Conservation (phyloP, 2,329 filamentous ascomycete genomes). For the Elsinoe batatas region DNA sequence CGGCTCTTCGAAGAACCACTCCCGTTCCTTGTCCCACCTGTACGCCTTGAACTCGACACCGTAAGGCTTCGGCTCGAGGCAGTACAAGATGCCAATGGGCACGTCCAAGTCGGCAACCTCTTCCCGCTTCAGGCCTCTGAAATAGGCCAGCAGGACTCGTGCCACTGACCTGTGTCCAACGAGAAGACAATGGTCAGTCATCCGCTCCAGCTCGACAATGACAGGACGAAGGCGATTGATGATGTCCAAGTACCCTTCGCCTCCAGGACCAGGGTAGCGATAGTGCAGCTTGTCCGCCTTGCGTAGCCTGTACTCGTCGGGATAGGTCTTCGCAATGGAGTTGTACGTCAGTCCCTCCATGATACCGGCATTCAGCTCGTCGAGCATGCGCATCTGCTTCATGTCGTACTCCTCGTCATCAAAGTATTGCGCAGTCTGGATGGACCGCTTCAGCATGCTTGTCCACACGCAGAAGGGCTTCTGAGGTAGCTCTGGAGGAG, state of each 20-base stretch:
- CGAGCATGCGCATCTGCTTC: conserved; percentile 96
- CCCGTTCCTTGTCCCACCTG: conserved; percentile 66
- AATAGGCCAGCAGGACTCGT: conserved; percentile 88
- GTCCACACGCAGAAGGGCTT: conserved; percentile 86
- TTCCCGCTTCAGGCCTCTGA: conserved; percentile 81
- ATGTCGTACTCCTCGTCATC: conserved; percentile 93
- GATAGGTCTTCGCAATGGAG: conserved; percentile 70
- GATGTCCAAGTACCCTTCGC: conserved; percentile 92
- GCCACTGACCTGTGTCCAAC: conserved; percentile 89
- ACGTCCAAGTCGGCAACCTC: conserved; percentile 93
- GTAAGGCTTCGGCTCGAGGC: conserved; percentile 94
- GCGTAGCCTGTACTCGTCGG: conserved; percentile 72
- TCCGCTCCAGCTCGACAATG: conserved; percentile 93
- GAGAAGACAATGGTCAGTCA: conserved; percentile 88
- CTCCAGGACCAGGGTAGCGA: conserved; percentile 70
- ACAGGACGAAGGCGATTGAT: conserved; percentile 92
- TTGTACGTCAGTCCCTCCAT: conserved; percentile 95
- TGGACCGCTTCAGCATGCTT: conserved; percentile 84
- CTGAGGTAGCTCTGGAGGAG: conserved; percentile 20
- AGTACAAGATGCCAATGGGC: conserved; percentile 85
- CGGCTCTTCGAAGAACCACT: conserved; percentile 79
- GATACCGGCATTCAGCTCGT: conserved; percentile 84
- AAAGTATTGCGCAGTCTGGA: conserved; percentile 81
- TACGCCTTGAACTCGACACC: conserved; percentile 96
- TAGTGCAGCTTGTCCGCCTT: conserved; percentile 85